These are phyloP conservation scores for Rauvolfia tetraphylla DNA, from an alignment of 257 asterid species.

Conservation along the genomic window DNA sequence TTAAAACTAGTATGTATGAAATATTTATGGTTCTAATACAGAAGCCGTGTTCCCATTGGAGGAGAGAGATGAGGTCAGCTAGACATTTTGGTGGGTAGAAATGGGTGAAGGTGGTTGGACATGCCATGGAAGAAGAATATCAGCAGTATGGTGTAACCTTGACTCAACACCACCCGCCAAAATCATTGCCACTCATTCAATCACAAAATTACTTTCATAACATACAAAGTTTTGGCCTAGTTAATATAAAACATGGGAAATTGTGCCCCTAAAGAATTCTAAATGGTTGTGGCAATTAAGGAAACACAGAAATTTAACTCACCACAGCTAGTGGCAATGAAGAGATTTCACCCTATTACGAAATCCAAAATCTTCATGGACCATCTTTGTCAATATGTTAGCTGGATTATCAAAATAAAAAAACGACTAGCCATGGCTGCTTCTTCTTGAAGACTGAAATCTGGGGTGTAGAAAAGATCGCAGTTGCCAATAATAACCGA, in stretches of 20 bases:
- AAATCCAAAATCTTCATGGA: conserved; percentile 25
- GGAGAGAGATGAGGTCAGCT: conserved; percentile 18
- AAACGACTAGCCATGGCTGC: conserved; percentile 36
- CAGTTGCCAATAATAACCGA: conserved; percentile 33
- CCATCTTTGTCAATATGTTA: conserved; percentile 84
- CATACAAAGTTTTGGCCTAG: not conserved
- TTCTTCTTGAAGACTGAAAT: conserved; percentile 48
- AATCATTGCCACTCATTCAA: conserved; percentile 2
- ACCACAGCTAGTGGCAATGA: conserved; percentile 13
- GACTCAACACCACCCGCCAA: conserved; percentile 16
- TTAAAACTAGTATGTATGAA: conserved; percentile 14
- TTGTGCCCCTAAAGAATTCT: not conserved
- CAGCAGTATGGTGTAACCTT: conserved; percentile 9
- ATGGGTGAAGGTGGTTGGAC: conserved; percentile 88
- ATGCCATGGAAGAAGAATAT: conserved; percentile 20
- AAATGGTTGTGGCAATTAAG: conserved; percentile 3
- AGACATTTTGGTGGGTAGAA: conserved; percentile 57
- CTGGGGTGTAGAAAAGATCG: conserved; percentile 10
- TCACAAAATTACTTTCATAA: not conserved
- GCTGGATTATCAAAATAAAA: conserved; percentile 52
- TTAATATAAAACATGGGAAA: not conserved
- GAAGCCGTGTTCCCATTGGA: conserved; percentile 29
- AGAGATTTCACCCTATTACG: conserved; percentile 4
- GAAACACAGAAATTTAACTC: conserved; percentile 2
- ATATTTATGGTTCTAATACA: conserved; percentile 15